Conservation (phyloP, 2,329 filamentous ascomycete species). For the Metarhizium anisopliae region DNA sequence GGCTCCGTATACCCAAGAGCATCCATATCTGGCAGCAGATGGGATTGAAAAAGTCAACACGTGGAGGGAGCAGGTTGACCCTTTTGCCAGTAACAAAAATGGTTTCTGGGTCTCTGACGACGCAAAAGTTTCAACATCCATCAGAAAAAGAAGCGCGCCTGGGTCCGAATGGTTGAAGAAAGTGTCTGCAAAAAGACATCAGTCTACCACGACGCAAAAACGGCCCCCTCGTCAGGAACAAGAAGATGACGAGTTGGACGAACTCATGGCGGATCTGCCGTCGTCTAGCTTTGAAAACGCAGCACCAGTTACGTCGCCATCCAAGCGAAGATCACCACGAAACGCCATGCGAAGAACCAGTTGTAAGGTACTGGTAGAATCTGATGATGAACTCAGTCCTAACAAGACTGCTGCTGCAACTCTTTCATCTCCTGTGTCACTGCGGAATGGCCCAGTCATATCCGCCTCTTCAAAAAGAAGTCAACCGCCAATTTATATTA, state of each 20-base stretch:
- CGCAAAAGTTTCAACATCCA: slow-evolving; percentile 6
- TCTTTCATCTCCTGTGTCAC: slow-evolving; percentile 19
- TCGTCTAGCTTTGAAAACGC: slow-evolving; percentile 4
- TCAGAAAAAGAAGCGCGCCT: slow-evolving; percentile 16
- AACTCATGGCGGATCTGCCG: slow-evolving; percentile 6
- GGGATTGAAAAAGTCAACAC: slow-evolving; percentile 21
- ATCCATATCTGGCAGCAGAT: slow-evolving; percentile 22
- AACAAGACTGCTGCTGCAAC: slow-evolving; percentile 11
- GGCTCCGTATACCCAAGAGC: slow-evolving; percentile 15
- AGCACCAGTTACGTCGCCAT: slow-evolving; percentile 2
- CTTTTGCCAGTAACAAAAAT: slow-evolving; percentile 4
- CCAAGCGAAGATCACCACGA: slow-evolving; percentile 9
- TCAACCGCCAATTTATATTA: neutral
- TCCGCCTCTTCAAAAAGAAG: neutral
- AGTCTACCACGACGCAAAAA: slow-evolving; percentile 8
- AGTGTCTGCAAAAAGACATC: slow-evolving; percentile 19
- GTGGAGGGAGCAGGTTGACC: slow-evolving; percentile 21
- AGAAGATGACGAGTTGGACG: slow-evolving; percentile 9
- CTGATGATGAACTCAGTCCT: slow-evolving; percentile 10
- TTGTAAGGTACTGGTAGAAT: neutral
- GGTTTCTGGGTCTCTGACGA: slow-evolving; percentile 13
- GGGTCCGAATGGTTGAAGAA: slow-evolving; percentile 24
- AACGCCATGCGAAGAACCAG: slow-evolving; percentile 1
- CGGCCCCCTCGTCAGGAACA: neutral
- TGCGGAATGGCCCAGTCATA: slow-evolving; percentile 5